Conservation (phyloP, 805 yeast species). For the Candida hungchunana region DNA sequence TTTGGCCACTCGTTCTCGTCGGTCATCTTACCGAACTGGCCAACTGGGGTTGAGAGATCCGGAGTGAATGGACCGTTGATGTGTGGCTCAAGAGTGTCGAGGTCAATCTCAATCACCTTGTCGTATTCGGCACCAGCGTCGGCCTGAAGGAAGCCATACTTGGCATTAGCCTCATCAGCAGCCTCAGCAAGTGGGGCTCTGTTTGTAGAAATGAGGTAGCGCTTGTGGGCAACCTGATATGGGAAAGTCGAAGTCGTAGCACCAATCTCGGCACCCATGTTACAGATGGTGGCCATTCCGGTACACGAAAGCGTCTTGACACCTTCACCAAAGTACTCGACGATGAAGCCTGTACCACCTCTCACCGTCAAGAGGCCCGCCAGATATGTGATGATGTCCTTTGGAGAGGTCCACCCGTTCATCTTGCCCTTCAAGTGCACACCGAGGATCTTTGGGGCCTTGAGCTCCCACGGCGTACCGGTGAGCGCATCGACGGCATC, state of each 20-base stretch:
- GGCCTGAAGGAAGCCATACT: constrained; percentile 67
- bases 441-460: constrained; percentile 94
- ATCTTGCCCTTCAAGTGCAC: constrained; percentile 87
- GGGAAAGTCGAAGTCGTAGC: constrained; percentile 99
- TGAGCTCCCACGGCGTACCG: constrained; percentile 97
- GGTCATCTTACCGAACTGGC: constrained; percentile 81
- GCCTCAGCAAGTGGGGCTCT: constrained; percentile 80
- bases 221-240: constrained; percentile 72
- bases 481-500: constrained; percentile 98
- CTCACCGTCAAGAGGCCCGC: constrained; percentile 93
- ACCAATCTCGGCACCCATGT: constrained; percentile 99
- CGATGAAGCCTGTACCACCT: constrained; percentile 97
- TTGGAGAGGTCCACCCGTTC: constrained; percentile 95
- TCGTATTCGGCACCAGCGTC: constrained; percentile 94
- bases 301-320: constrained; percentile 86
- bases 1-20: constrained; percentile 87
- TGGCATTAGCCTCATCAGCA: constrained; percentile 56
- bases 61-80: constrained; percentile 98
- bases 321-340: constrained; percentile 97
- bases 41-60: constrained; percentile 93
- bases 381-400: constrained; percentile 88
- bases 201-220: constrained; percentile 79
- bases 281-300: constrained; percentile 99
- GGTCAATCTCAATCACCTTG: constrained; percentile 85
- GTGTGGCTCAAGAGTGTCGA: constrained; percentile 88